Percentiles rank a stretch among this genome's conserved stretches.
phyloP scores from a whole-genome alignment of 768 basidiomycete genomes.

The Phanerodontia chrysosporium region DNA sequence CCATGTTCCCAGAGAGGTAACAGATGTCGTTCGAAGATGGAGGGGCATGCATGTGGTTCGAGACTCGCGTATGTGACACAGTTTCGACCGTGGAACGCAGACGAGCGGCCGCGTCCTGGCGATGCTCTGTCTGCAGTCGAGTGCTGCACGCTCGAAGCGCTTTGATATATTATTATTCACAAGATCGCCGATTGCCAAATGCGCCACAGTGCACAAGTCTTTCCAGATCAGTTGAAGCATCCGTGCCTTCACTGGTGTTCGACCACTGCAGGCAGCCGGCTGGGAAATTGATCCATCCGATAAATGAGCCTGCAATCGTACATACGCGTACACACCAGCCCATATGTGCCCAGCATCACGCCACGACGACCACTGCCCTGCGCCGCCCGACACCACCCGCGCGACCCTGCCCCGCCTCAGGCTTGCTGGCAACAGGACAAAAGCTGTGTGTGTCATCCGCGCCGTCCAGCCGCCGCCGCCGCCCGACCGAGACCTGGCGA shows the following conservation, averaged over 20 bases:
- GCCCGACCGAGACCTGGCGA: too few relatives aligned
- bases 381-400: neutral
- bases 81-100: neutral
- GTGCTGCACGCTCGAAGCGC: neutral
- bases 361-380: neutral
- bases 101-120: neutral
- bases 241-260: neutral
- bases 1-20: slow-evolving; percentile 3
- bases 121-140: neutral
- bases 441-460: too few relatives aligned
- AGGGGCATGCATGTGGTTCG: neutral
- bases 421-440: too few relatives aligned
- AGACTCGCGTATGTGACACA: neutral
- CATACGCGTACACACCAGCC: neutral
- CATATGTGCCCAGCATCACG: neutral
- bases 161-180: neutral
- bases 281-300: neutral
- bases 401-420: neutral
- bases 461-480: too few relatives aligned
- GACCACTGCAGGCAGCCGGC: neutral
- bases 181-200: slow-evolving; percentile 5
- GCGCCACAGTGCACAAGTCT: slow-evolving; percentile 3
- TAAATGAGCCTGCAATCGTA: neutral
- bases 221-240: slow-evolving; percentile 1
- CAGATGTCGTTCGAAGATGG: neutral